phyloP scores from a whole-genome alignment of 192 early-diverging fungal species.

The Coemansia guatemalensis region DNA sequence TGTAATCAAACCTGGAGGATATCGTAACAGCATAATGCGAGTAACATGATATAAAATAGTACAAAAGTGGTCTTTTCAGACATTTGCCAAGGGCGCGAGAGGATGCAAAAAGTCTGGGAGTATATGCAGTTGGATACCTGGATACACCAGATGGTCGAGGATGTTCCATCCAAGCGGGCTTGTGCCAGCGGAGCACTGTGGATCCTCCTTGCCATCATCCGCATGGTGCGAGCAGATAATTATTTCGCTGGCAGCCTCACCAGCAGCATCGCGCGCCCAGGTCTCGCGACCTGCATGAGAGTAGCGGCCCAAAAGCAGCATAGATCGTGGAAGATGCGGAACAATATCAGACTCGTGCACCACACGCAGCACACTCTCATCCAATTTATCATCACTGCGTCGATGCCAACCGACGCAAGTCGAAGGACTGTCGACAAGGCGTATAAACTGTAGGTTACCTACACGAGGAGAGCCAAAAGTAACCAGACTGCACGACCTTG shows the following conservation, averaged over 20 bases:
- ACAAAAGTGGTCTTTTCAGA: too few species aligned
- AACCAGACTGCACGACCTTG: slow-evolving; percentile 4
- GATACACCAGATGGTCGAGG: slow-evolving; percentile 36
- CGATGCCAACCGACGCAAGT: too few species aligned
- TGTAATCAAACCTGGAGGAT: too few species aligned
- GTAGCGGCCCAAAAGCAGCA: slow-evolving; percentile 17
- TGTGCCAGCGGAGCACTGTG: slow-evolving; percentile 16
- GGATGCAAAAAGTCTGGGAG: not conserved
- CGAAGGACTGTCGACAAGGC: not conserved
- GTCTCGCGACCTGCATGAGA: slow-evolving; percentile 30
- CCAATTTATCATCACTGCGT: too few species aligned
- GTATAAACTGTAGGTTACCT: slow-evolving; percentile 30
- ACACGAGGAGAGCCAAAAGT: slow-evolving; percentile 41
- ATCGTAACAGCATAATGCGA: too few species aligned
- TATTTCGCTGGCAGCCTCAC: not conserved
- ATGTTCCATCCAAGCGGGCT: slow-evolving; percentile 27
- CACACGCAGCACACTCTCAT: slow-evolving; percentile 10
- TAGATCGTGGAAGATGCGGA: slow-evolving; percentile 21
- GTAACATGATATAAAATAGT: too few species aligned
- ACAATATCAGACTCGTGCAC: slow-evolving; percentile 39
- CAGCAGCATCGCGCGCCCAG: slow-evolving; percentile 19
- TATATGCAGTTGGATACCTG: slow-evolving; percentile 21
- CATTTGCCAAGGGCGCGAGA: too few species aligned
- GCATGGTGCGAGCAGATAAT: slow-evolving; percentile 4
- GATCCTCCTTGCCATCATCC: not conserved